phyloP scores from a whole-genome alignment of 2,329 filamentous ascomycete species.

The Aspergillus tanneri region DNA sequence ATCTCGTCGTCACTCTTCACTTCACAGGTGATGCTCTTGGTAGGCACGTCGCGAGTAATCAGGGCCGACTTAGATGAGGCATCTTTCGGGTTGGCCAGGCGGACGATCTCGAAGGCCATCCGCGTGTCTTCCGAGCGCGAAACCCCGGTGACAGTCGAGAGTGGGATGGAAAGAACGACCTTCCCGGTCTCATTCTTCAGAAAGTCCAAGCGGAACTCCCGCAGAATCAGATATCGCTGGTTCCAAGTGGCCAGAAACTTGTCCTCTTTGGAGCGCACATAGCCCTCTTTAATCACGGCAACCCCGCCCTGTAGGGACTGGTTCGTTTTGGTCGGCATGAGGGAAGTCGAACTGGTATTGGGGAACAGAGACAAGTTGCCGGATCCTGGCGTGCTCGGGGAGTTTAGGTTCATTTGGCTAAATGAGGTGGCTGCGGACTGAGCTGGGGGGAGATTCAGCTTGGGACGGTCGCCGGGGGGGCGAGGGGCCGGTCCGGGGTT shows the following conservation, averaged over 20 bases:
- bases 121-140: slow-evolving; percentile 87
- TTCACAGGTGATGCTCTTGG: slow-evolving; percentile 83
- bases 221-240: slow-evolving; percentile 84
- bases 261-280: slow-evolving; percentile 72
- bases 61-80: slow-evolving; percentile 66
- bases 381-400: slow-evolving; percentile 56
- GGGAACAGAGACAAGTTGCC: slow-evolving; percentile 61
- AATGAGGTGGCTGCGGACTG: slow-evolving; percentile 68
- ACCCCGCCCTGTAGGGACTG: slow-evolving; percentile 66
- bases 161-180: slow-evolving; percentile 76
- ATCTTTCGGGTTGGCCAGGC: slow-evolving; percentile 60
- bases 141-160: slow-evolving; percentile 87
- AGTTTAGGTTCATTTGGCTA: slow-evolving; percentile 66
- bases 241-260: slow-evolving; percentile 77
- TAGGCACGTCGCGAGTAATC: slow-evolving; percentile 74
- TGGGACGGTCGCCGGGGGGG: slow-evolving; percentile 79
- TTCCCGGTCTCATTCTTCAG: slow-evolving; percentile 89
- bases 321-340: slow-evolving; percentile 59
- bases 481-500: slow-evolving; percentile 93
- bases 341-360: slow-evolving; percentile 70
- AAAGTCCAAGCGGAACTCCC: slow-evolving; percentile 91
- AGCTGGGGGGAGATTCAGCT: slow-evolving; percentile 73
- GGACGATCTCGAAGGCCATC: slow-evolving; percentile 91
- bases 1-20: slow-evolving; percentile 95
- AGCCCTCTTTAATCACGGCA: slow-evolving; percentile 67